Evolutionary conservation across 1,284 basidiomycete species (phyloP).

Genomic region (Vanrija sp.): DNA sequence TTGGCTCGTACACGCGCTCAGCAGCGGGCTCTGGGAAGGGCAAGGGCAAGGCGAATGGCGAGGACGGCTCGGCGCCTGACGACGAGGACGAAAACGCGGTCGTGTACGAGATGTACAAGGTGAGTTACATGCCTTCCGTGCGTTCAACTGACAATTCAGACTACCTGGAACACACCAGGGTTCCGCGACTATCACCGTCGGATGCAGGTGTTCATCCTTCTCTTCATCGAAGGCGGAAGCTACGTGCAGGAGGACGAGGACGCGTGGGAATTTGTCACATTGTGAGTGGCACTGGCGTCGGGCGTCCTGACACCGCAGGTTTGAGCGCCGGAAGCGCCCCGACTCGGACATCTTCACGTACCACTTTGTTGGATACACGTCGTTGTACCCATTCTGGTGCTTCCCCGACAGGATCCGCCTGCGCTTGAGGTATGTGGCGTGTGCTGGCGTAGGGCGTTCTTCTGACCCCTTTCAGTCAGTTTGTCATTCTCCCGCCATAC

Average conservation of each 20-base stretch:
- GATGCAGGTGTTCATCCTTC: conserved; percentile 89
- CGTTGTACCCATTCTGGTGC: conserved; percentile 88
- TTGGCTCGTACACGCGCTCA: conserved; percentile 67
- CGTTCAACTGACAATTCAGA: conserved; percentile 48
- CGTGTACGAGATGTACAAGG: conserved; percentile 81
- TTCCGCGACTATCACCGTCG: conserved; percentile 89
- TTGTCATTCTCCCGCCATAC: conserved; percentile 86
- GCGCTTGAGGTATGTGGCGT: conserved; percentile 64
- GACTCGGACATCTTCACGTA: conserved; percentile 56
- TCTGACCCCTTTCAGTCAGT: conserved; percentile 61
- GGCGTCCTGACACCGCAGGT: conserved; percentile 53
- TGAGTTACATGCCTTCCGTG: conserved; percentile 47
- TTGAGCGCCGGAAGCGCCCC: conserved; percentile 69
- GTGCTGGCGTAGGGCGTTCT: not conserved
- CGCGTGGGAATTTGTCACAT: conserved; percentile 76
- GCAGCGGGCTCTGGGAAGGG: conserved; percentile 51
- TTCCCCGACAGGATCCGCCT: conserved; percentile 82
- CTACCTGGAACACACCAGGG: conserved; percentile 79
- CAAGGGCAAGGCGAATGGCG: conserved; percentile 51
- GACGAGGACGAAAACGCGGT: conserved; percentile 60
- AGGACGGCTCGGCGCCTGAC: conserved; percentile 46
- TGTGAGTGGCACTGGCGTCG: conserved; percentile 57
- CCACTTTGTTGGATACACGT: conserved; percentile 88
- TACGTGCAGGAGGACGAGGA: conserved; percentile 87
- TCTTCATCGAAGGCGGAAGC: conserved; percentile 93